Base-by-base conservation (phyloP, 768 basidiomycete species). In the Pleurotus cornucopiae region DNA sequence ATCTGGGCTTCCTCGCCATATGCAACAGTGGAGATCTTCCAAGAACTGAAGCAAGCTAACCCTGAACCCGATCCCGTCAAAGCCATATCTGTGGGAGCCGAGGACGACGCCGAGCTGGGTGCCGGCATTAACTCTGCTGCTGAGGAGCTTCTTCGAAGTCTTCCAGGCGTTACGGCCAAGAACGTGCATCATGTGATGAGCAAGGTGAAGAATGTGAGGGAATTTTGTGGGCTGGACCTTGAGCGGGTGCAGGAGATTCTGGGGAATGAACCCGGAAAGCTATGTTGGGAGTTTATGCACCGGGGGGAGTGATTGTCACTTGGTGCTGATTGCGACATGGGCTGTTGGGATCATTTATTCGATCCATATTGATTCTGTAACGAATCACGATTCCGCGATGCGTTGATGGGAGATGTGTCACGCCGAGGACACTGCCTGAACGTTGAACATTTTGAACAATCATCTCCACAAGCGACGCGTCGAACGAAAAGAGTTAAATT, bases 1-100 rank as follows among this genome's bases (percentile, higher is more conserved):
- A 91, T 99, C 67, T 98, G 97, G 97, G 94, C 94, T 0, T 94
- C 94, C 1, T 98, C 95, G 0, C 92, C 97, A 0, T 91, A 94
- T 64, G 89, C 90, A 16, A 94, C 93, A 0, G 81, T 92, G 0
- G 88, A 94, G 57, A 94, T 98, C 55, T 95, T 98, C 76, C 83
- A 82, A 46, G 97, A 98, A 65, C 84, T 99, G 34, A 99, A 99
- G 65, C 59, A 72, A 30, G 85, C 88, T 62, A 81, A 82, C 46
- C 71, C 82, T 0, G 93, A 99, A 66, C 97, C 97, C 0, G 89
- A 96, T 59, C 80, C 85, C 6, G 64, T 73, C 12, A 81, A 81
- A 41, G 94, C 97, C 0, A 83, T 94, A 40, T 71, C 84, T 2
- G 77, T 94, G 18, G 97, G 96, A 6, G 86, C 88, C 0, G 91